Evolutionary conservation across 2,329 filamentous ascomycete species (phyloP).

Genomic region (Ramularia endophylla): DNA sequence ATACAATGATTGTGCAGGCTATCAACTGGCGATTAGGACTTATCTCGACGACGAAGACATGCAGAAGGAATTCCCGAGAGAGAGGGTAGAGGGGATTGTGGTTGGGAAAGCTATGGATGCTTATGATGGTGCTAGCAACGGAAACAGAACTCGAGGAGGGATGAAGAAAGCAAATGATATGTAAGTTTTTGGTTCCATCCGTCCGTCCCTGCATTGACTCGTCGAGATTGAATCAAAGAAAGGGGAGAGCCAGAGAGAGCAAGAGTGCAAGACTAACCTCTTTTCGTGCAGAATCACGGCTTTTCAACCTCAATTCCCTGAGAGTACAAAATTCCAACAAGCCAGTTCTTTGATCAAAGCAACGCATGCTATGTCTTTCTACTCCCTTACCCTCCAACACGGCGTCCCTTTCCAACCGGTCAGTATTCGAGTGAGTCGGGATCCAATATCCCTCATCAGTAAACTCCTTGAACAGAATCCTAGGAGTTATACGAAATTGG

Average conservation of each 20-base stretch:
- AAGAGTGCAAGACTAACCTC: not conserved
- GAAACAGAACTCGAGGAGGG: constrained; percentile 67
- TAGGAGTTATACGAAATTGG: constrained; percentile 66
- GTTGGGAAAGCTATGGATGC: constrained; percentile 59
- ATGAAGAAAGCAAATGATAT: constrained; percentile 73
- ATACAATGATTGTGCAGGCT: constrained; percentile 45
- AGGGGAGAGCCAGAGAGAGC: too few species aligned
- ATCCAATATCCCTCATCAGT: constrained; percentile 66
- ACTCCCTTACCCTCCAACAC: constrained; percentile 71
- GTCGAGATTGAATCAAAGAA: too few species aligned
- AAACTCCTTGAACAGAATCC: constrained; percentile 72
- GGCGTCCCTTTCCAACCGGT: constrained; percentile 76
- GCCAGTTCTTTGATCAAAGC: constrained; percentile 62
- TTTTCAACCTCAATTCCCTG: constrained; percentile 54
- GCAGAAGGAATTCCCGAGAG: too few species aligned
- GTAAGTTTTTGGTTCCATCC: too few species aligned
- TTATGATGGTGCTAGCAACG: constrained; percentile 78
- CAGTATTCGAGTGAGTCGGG: constrained; percentile 67
- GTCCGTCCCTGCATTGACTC: too few species aligned
- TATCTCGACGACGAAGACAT: constrained; percentile 55
- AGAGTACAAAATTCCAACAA: constrained; percentile 48
- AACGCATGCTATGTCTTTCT: constrained; percentile 69
- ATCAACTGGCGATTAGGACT: constrained; percentile 49
- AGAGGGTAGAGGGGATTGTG: constrained; percentile 56
- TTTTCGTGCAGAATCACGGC: constrained; percentile 50